These are phyloP conservation scores for Pulveroboletus sp. DNA, from an alignment of 768 basidiomycete genomes.

Conservation along the genomic window DNA sequence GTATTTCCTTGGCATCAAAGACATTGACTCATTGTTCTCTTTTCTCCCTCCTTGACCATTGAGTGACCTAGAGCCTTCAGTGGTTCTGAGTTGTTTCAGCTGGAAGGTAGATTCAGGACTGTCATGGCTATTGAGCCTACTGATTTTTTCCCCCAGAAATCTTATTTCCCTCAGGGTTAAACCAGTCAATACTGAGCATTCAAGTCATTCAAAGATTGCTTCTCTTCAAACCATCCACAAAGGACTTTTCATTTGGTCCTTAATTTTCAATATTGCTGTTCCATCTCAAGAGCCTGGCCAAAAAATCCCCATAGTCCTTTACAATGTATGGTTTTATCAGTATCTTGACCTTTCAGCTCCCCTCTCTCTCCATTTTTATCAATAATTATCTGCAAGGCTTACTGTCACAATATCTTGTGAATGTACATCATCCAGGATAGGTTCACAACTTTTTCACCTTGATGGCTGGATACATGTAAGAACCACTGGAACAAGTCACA, in stretches of 20 bases:
- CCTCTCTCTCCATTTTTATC: background rate
- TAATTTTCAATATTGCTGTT: background rate
- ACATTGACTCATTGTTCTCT: too few species aligned
- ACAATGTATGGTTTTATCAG: background rate
- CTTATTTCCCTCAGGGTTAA: background rate
- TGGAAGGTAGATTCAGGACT: background rate
- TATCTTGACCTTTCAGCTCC: background rate
- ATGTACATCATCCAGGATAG: background rate
- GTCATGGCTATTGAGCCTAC: background rate
- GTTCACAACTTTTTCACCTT: background rate
- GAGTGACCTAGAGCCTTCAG: too few species aligned
- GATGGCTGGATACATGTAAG: background rate
- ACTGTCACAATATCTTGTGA: too few species aligned
- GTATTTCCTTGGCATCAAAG: too few species aligned
- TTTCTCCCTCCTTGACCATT: too few species aligned
- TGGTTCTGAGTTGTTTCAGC: too few species aligned
- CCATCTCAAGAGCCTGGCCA: background rate
- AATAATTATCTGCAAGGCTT: background rate
- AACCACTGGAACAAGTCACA: background rate
- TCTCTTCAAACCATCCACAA: background rate
- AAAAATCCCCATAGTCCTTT: background rate
- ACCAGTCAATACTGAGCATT: background rate
- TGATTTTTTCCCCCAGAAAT: too few species aligned
- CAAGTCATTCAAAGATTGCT: background rate
- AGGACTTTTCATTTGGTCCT: background rate